A percentile compares a stretch with the other conserved stretches of the same genome.
These are phyloP conservation scores for Tetrapisispora nanseiensis DNA, from an alignment of 805 yeast species.

Conservation along the genomic window DNA sequence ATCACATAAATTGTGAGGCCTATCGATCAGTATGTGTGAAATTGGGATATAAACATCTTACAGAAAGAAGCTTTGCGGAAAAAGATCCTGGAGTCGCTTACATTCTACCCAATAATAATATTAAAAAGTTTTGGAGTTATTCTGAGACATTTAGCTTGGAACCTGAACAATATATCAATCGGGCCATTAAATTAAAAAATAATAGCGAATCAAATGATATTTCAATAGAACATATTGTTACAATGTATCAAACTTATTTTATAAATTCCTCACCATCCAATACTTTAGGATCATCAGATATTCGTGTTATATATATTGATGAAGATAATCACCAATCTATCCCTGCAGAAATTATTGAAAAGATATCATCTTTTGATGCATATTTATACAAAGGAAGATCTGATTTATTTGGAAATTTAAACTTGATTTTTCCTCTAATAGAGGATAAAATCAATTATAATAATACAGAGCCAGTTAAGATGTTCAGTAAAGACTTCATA, in stretches of 20 bases:
- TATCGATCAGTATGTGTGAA: constrained; percentile 43
- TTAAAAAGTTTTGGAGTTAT: constrained; percentile 12
- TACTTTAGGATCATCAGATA: background rate
- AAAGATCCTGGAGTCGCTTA: constrained; percentile 37
- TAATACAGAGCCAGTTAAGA: constrained; percentile 24
- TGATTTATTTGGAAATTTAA: background rate
- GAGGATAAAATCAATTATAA: constrained; percentile 31
- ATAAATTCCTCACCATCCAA: background rate
- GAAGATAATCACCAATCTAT: background rate
- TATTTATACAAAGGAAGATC: background rate
- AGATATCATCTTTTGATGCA: background rate
- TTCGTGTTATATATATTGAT: background rate
- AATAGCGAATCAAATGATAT: constrained; percentile 35
- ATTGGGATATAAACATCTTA: constrained; percentile 36
- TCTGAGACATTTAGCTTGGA: constrained; percentile 16
- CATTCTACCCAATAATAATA: constrained; percentile 40
- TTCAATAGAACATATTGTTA: constrained; percentile 5
- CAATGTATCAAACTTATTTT: constrained; percentile 9
- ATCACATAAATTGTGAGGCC: constrained; percentile 51
- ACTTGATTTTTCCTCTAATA: background rate
- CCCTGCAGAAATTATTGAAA: background rate
- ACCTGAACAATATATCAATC: constrained; percentile 30
- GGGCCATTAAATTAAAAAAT: constrained; percentile 39
- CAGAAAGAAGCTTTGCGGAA: constrained; percentile 10
- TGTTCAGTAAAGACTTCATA: constrained; percentile 35